A percentile compares a stretch with the other conserved stretches of the same genome.
These are phyloP conservation scores for Cladosporium cucumerinum DNA, from an alignment of 2,329 filamentous ascomycete species.

Conservation along the genomic window DNA sequence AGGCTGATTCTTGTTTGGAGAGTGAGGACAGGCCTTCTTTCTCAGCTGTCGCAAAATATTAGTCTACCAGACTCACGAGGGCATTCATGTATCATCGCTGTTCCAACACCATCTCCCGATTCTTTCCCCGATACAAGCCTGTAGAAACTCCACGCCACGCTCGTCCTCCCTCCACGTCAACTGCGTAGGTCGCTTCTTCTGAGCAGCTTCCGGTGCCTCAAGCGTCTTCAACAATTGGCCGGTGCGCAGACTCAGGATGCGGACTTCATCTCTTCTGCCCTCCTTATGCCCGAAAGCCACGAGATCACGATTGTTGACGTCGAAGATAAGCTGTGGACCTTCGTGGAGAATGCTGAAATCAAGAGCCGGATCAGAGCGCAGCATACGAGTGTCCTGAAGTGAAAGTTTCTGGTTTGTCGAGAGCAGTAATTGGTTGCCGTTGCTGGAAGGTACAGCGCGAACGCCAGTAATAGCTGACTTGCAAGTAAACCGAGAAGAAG, in stretches of 20 bases:
- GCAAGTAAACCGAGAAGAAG: slow-evolving; percentile 15
- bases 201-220: neutral
- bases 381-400: slow-evolving; percentile 22
- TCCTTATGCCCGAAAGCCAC: slow-evolving; percentile 16
- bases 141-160: slow-evolving; percentile 22
- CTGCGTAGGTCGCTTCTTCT: slow-evolving; percentile 12
- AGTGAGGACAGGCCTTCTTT: no score
- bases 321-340: slow-evolving; percentile 20
- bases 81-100: neutral
- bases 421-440: slow-evolving; percentile 19
- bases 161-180: slow-evolving; percentile 23
- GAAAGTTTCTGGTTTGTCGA: slow-evolving; percentile 18
- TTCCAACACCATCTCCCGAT: slow-evolving; percentile 24
- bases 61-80: no score
- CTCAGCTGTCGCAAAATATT: no score
- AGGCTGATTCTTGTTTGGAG: no score
- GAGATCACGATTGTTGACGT: slow-evolving; percentile 23
- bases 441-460: slow-evolving; percentile 4
- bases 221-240: slow-evolving; percentile 22
- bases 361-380: slow-evolving; percentile 5
- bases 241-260: slow-evolving; percentile 25
- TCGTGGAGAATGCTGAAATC: slow-evolving; percentile 17
- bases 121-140: slow-evolving; percentile 22
- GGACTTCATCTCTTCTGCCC: slow-evolving; percentile 20
- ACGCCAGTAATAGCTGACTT: slow-evolving; percentile 19